Percentiles rank a stretch among this genome's conserved stretches.
These are phyloP conservation scores for Tephrocybe sp. DNA, from an alignment of 768 basidiomycete genomes.

Conservation along the genomic window DNA sequence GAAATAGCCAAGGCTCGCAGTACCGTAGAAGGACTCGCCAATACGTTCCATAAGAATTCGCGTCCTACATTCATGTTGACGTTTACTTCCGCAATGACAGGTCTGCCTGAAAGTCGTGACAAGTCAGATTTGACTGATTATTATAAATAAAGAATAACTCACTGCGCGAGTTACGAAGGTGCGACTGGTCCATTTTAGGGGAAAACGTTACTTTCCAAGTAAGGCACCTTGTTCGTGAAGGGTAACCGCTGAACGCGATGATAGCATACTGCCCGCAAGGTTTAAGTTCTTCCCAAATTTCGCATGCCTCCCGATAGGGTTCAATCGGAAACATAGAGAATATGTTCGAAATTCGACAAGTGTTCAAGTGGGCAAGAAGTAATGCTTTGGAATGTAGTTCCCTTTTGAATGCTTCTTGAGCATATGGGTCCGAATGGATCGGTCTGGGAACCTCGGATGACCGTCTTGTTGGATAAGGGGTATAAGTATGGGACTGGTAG, in stretches of 20 bases:
- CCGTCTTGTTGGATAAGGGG: constrained; percentile 7
- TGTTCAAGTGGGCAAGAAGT: constrained; percentile 31
- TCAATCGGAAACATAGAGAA: constrained; percentile 39
- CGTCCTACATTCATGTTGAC: constrained; percentile 33
- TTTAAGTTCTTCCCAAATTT: too few species aligned
- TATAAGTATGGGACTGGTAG: constrained; percentile 2
- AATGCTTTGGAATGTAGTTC: constrained; percentile 24
- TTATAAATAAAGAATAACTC: constrained; percentile 8
- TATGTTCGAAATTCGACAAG: constrained; percentile 28
- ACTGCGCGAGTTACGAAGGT: constrained; percentile 25
- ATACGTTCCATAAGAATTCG: constrained; percentile 30
- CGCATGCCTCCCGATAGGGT: too few species aligned
- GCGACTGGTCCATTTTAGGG: constrained; percentile 20
- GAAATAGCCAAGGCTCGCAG: constrained; percentile 39
- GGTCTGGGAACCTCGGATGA: constrained; percentile 2
- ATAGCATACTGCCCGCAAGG: too few species aligned
- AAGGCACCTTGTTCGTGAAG: constrained; percentile 19
- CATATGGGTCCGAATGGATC: too few species aligned
- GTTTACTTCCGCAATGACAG: constrained; percentile 36
- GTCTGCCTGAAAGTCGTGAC: constrained; percentile 18
- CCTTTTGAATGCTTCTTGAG: too few species aligned
- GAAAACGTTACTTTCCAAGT: constrained; percentile 35
- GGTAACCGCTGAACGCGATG: constrained; percentile 27
- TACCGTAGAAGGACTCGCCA: constrained; percentile 33
- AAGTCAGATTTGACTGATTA: neutral